Base-by-base conservation (phyloP, 108 stramenopile genomes). In the Cyclotella choctawhatcheeana region DNA sequence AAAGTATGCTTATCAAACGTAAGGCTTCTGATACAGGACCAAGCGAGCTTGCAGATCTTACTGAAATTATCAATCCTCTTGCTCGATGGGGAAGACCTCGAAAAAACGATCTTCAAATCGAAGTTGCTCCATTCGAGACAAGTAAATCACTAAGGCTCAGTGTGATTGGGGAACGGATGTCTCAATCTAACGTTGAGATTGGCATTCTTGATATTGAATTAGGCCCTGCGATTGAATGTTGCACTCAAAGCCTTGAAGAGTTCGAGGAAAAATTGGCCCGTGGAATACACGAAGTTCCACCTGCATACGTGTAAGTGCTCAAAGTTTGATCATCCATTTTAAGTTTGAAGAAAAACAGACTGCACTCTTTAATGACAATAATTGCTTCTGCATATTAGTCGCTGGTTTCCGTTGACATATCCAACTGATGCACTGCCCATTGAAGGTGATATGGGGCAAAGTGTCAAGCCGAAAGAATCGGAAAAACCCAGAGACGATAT, bases 341-440 rank as follows among this genome's bases (percentile, higher is more conserved):
- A n/a, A n/a, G n/a, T n/a, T n/a, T n/a, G n/a, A n/a, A n/a, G n/a
- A n/a, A n/a, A n/a, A n/a, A n/a, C n/a, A n/a, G n/a, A n/a, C n/a
- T n/a, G n/a, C n/a, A n/a, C n/a, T n/a, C n/a, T n/a, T n/a, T n/a
- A n/a, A n/a, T n/a, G n/a, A n/a, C n/a, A n/a, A n/a, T n/a, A n/a
- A n/a, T n/a, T n/a, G 14, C 30, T 29, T 27, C 29, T 30, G 4
- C 10, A 30, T 10, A 31, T n/a, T 13, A 59, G 70, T 32, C 77
- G 90, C 33, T 95, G 94, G 94, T 95, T 95, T 65, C 94, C 94
- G 7, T 65, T 95, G 44, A 77, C 66, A 55, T 71, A 83, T 61
- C 87, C 91, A 6, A 66, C 81, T 35, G 85, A 89, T 21, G 70
- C 74, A 13, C 64, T 79, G 22, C 82, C 83, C 5, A 68, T 88